Conservation (phyloP, 2,329 filamentous ascomycete genomes). For the Cadophora sp. region DNA sequence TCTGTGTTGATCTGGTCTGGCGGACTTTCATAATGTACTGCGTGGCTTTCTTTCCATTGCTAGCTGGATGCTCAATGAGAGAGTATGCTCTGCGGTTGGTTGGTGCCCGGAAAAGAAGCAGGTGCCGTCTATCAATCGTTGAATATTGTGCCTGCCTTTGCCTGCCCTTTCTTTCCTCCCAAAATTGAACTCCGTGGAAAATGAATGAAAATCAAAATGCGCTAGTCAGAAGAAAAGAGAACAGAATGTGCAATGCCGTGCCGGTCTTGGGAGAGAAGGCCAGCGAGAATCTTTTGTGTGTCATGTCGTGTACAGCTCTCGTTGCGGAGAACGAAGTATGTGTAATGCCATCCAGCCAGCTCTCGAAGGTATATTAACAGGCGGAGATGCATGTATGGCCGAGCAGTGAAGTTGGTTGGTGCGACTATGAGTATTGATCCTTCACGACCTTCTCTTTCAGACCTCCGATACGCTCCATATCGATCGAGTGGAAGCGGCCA, state of each 20-base stretch:
- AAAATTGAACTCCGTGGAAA: slow-evolving; percentile 18
- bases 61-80: neutral
- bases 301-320: slow-evolving; percentile 22
- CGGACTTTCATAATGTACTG: slow-evolving; percentile 23
- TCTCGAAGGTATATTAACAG: slow-evolving; percentile 21
- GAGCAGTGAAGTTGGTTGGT: slow-evolving; percentile 12
- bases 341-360: slow-evolving; percentile 19
- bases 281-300: slow-evolving; percentile 8
- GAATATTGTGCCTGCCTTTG: neutral
- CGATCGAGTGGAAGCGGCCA: slow-evolving; percentile 87
- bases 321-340: slow-evolving; percentile 13
- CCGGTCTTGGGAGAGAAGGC: slow-evolving; percentile 6
- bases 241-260: slow-evolving; percentile 14
- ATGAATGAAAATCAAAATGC: slow-evolving; percentile 15
- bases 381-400: slow-evolving; percentile 20
- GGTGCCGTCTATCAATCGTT: slow-evolving; percentile 10
- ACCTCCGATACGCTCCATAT: slow-evolving; percentile 93
- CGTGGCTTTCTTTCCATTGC: slow-evolving; percentile 3
- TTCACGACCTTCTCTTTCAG: slow-evolving; percentile 80
- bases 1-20: slow-evolving; percentile 19
- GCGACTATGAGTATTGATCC: slow-evolving; percentile 39
- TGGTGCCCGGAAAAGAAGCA: neutral
- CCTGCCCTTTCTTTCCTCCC: neutral
- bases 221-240: slow-evolving; percentile 17
- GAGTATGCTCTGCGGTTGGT: neutral